Percentiles rank a stretch among this genome's conserved stretches.
Conservation (phyloP, 2,329 filamentous ascomycete species). For the Colletotrichum sp. region DNA sequence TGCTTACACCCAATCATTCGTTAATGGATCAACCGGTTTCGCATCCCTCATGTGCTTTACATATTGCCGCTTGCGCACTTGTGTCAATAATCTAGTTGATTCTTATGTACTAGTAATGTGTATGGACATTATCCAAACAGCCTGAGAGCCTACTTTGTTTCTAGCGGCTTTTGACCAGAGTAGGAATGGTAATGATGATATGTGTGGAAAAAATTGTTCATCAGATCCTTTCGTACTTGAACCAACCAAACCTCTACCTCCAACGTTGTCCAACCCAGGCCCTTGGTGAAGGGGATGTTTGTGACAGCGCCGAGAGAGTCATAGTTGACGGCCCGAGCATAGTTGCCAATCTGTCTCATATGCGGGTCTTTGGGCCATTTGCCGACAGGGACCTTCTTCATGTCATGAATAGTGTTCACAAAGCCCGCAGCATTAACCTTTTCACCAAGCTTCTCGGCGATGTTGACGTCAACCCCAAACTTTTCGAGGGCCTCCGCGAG, state of each 20-base stretch:
- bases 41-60: no score
- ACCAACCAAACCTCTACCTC: not conserved
- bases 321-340: slow-evolving; percentile 9
- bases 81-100: no score
- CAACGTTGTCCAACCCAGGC: not conserved
- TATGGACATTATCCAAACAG: no score
- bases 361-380: slow-evolving; percentile 44
- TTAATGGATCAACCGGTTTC: no score
- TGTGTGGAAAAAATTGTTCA: not conserved
- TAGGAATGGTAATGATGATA: not conserved
- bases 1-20: no score
- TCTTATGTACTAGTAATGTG: no score
- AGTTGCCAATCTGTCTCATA: slow-evolving; percentile 42
- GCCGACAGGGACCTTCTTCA: slow-evolving; percentile 40
- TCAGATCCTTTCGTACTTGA: not conserved
- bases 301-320: not conserved
- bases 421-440: slow-evolving; percentile 28
- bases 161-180: not conserved
- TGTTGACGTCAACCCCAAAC: slow-evolving; percentile 26
- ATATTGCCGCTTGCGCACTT: no score
- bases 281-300: not conserved
- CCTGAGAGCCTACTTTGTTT: no score
- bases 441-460: slow-evolving; percentile 15
- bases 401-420: slow-evolving; percentile 27
- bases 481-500: slow-evolving; percentile 20